Base-by-base conservation (phyloP, 148 eudicot species). In the Amaranthus palmeri region DNA sequence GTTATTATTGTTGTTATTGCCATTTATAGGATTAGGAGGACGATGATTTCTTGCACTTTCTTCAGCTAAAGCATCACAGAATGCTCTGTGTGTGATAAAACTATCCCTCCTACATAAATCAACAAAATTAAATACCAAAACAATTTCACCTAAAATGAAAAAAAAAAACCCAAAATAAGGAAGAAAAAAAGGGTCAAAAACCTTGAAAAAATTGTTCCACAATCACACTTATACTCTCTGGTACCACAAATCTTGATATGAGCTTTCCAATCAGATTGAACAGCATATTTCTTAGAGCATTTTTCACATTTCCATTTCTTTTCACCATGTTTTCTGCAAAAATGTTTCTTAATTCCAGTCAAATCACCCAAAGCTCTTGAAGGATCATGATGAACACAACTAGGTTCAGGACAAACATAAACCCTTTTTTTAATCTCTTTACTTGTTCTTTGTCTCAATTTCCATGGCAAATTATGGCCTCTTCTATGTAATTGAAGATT, bases 401-500 rank as follows among this genome's bases (percentile, higher is more conserved):
- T 77, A 10, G 81, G 80, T 73, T 90, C 96, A 0, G 96, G 96
- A 50, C 96, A 90, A 4, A 90, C 90, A 55, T 90, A 90, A 0
- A 90, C 96, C 45, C 85, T 74, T 74, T 90, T 90, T 74, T 74
- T 83, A 6, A 90, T 79, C 56, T 88, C 92, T n/a, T 83, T 88
- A 70, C 81, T 85, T 13, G 88, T 48, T 67, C 92, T 85, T 69
- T 90, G 96, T 63, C 86, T 80, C 12, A 90, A 86, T 84, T 90
- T 90, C 96, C 96, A 90, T n/a, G 96, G 96, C 70, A 90, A 65
- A 72, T 90, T 90, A 68, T 90, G 96, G 4, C 96, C 96, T 61
- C 96, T 84, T 9, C 96, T 81, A 44, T 90, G 96, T 14, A 90
- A 86, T 77, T 90, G 96, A 62, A 90, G 78, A 54, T 90, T 90